A percentile compares a stretch with the other conserved stretches of the same genome.
Conservation (phyloP, 2,329 filamentous ascomycete genomes). For the Botryotinia convoluta region DNA sequence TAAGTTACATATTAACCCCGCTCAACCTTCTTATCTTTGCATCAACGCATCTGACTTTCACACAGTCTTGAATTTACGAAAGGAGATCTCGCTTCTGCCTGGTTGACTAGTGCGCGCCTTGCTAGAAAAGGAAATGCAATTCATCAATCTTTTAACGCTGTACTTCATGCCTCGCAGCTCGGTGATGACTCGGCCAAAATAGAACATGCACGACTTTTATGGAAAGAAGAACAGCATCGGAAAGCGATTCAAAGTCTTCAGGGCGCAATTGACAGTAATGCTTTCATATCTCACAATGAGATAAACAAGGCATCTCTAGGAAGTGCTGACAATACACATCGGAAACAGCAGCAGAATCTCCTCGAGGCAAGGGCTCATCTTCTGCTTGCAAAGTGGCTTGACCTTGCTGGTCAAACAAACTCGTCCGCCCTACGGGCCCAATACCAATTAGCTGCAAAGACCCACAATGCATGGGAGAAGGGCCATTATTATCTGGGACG, state of each 20-base stretch:
- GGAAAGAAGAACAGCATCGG: constrained; percentile 88
- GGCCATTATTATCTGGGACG: constrained; percentile 95
- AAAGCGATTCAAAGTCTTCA: constrained; percentile 93
- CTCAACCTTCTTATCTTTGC: background rate
- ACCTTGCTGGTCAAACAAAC: constrained; percentile 89
- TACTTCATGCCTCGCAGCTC: constrained; percentile 80
- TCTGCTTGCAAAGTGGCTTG: constrained; percentile 93
- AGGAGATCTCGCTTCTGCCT: constrained; percentile 75
- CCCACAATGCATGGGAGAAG: constrained; percentile 79
- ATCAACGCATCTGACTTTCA: constrained; percentile 34
- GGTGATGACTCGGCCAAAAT: constrained; percentile 87
- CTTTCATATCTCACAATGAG: constrained; percentile 55
- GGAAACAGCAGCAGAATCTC: constrained; percentile 50
- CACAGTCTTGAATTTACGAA: constrained; percentile 55
- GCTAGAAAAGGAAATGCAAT: constrained; percentile 81
- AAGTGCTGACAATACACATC: constrained; percentile 20
- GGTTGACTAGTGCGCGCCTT: constrained; percentile 81
- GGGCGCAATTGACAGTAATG: constrained; percentile 76
- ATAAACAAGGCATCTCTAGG: constrained; percentile 27
- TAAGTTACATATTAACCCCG: constrained; percentile 43
- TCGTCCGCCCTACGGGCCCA: constrained; percentile 74
- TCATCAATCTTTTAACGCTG: constrained; percentile 88
- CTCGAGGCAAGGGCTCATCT: constrained; percentile 78
- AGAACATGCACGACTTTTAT: constrained; percentile 88
- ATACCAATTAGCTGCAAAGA: constrained; percentile 78